Conservation (phyloP, 2,329 filamentous ascomycete genomes). For the Didymella lethalis region DNA sequence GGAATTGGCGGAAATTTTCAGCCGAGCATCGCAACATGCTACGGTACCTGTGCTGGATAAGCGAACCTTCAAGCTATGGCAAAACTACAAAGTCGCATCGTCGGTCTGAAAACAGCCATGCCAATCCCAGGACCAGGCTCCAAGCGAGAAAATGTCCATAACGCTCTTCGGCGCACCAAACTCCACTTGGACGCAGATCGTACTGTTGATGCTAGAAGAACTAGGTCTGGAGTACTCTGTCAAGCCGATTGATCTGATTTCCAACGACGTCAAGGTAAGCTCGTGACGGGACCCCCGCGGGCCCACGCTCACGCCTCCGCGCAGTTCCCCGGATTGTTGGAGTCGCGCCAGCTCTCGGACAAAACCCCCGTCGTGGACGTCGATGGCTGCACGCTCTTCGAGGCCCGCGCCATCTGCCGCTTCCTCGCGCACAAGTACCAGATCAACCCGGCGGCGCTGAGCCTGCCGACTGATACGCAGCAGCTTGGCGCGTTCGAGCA, state of each 20-base stretch:
- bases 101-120: not conserved
- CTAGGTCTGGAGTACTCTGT: not conserved
- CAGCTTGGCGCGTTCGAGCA: not conserved
- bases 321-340: not conserved
- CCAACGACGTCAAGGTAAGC: not conserved
- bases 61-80: not conserved
- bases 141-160: not conserved
- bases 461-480: not conserved
- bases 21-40: not conserved
- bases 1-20: not conserved
- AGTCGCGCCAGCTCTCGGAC: not conserved
- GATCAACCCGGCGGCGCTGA: not conserved
- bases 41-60: not conserved
- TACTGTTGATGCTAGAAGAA: not conserved
- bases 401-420: not conserved
- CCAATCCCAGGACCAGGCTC: not conserved
- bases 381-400: not conserved
- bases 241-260: not conserved
- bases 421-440: not conserved
- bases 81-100: not conserved
- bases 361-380: not conserved
- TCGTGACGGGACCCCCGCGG: not conserved
- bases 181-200: not conserved
- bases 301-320: not conserved
- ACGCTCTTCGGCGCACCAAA: not conserved